These are phyloP conservation scores for Phytophthora constricta DNA, from an alignment of 352 stramenopile genomes.

Conservation along the genomic window DNA sequence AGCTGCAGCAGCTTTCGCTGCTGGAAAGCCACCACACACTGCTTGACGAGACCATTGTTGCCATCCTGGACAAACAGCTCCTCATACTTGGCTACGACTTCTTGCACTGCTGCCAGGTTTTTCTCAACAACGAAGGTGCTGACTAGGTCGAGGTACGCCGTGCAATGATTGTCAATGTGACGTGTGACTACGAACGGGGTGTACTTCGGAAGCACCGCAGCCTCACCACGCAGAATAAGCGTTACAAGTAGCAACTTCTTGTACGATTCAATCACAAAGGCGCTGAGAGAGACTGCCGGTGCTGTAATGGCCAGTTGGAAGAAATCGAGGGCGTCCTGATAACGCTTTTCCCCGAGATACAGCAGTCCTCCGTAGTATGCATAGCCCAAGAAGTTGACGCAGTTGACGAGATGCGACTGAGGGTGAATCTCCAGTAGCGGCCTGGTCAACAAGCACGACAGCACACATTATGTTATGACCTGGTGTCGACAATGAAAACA, in stretches of 20 bases:
- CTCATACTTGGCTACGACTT: constrained; percentile 51
- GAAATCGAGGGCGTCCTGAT: constrained; percentile 74
- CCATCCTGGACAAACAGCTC: constrained; percentile 61
- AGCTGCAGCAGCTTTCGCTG: constrained; percentile 77
- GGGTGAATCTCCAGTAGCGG: constrained; percentile 76
- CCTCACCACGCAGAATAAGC: constrained; percentile 64
- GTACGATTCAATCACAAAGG: constrained; percentile 84
- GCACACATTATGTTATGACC: constrained; percentile 9
- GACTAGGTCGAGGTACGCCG: constrained; percentile 59
- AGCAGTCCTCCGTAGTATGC: constrained; percentile 85
- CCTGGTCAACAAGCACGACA: constrained; percentile 33
- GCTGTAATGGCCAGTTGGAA: constrained; percentile 78
- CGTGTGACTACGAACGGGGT: constrained; percentile 78
- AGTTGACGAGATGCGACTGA: constrained; percentile 54
- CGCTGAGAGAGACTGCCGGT: constrained; percentile 73
- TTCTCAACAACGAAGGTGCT: constrained; percentile 62
- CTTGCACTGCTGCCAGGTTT: constrained; percentile 37
- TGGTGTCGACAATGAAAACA: background rate
- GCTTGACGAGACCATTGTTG: constrained; percentile 84
- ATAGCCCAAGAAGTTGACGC: constrained; percentile 82
- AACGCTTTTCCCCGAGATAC: constrained; percentile 79
- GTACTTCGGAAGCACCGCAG: constrained; percentile 75
- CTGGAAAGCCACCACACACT: constrained; percentile 71
- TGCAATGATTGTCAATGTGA: constrained; percentile 73
- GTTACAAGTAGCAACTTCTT: constrained; percentile 83